These are phyloP conservation scores for Nemophila menziesii DNA, from an alignment of 257 asterid species.

Conservation along the genomic window DNA sequence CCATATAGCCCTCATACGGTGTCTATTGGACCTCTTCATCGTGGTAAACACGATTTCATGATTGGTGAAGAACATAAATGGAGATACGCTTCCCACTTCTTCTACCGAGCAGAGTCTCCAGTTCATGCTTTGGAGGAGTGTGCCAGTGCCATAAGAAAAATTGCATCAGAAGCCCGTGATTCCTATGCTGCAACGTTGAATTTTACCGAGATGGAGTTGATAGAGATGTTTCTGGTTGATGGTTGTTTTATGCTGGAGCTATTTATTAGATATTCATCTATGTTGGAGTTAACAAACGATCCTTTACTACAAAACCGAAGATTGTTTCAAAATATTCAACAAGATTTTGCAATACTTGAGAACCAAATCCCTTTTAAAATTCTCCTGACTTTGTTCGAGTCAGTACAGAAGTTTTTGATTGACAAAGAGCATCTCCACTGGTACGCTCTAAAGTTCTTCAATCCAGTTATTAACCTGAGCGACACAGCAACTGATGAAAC, in stretches of 20 bases:
- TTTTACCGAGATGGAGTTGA: neutral
- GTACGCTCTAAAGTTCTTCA: neutral
- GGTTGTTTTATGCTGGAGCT: neutral
- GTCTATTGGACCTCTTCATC: neutral
- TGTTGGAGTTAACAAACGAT: no score
- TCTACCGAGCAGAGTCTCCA: neutral
- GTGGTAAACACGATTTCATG: neutral
- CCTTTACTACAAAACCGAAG: no score
- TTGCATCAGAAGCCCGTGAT: neutral
- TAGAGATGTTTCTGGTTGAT: neutral
- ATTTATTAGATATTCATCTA: neutral
- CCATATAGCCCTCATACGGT: neutral
- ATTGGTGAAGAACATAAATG: neutral
- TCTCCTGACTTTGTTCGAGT: neutral
- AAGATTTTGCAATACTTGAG: neutral
- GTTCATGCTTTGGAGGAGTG: neutral
- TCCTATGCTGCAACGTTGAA: neutral
- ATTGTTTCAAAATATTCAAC: neutral
- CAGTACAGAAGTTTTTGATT: no score
- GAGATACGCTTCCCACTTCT: neutral
- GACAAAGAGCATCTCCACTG: neutral
- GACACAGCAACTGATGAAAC: neutral
- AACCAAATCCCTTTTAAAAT: neutral
- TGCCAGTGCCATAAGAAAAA: neutral
- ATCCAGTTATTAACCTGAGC: neutral